These are phyloP conservation scores for Thalassiosira hispida DNA, from an alignment of 352 stramenopile species.

Conservation along the genomic window DNA sequence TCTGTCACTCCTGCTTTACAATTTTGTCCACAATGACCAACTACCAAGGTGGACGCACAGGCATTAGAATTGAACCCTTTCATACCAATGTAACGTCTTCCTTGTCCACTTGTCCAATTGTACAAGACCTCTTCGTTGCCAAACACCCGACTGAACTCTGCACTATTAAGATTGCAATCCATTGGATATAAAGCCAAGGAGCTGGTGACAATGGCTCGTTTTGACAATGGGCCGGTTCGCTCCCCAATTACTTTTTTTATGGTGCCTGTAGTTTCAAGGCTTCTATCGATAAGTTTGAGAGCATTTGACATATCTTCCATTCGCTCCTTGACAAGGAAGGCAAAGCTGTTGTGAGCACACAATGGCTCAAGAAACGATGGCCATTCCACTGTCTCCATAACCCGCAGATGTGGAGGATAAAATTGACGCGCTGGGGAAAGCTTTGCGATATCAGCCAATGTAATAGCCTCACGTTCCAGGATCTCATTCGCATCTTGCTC, in stretches of 20 bases:
- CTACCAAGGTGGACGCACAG: background rate
- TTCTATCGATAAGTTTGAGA: background rate
- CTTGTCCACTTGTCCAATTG: background rate
- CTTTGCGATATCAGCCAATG: constrained; percentile 1
- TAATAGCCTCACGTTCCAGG: constrained; percentile 2
- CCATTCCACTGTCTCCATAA: constrained; percentile 14
- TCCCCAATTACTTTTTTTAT: background rate
- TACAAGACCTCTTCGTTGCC: background rate
- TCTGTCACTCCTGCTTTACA: background rate
- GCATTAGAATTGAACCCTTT: background rate
- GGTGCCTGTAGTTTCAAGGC: background rate
- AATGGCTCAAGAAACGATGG: constrained; percentile 5
- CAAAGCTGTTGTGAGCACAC: constrained; percentile 20
- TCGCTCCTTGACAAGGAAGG: constrained; percentile 10
- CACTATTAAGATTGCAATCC: constrained; percentile 10
- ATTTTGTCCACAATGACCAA: background rate
- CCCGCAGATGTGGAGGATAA: constrained; percentile 1
- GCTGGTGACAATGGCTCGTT: background rate
- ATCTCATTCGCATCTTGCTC: background rate
- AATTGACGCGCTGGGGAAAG: constrained; percentile 3
- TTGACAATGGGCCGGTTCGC: background rate
- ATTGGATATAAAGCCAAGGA: constrained; percentile 15
- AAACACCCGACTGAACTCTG: background rate
- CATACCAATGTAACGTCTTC: background rate
- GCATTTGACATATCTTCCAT: constrained; percentile 12